Base-by-base conservation (phyloP, 2,329 filamentous ascomycete species). In the Apiospora saccharicola region DNA sequence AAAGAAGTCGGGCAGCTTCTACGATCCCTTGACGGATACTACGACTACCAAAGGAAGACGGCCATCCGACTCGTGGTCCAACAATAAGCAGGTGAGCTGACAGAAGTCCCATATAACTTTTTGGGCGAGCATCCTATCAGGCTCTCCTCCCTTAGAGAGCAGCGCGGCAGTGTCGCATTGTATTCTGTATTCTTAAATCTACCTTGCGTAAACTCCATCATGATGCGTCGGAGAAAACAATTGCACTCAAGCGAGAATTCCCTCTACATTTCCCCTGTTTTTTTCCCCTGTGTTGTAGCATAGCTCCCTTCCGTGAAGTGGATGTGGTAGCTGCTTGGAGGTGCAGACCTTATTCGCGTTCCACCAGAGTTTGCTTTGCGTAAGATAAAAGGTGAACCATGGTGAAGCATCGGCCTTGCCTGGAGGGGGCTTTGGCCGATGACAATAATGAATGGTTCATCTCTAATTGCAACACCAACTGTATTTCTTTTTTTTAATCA, bases 11-110 rank as follows among this genome's bases (percentile, higher is more conserved):
- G 82, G 83, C 72, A 84, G 81, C 76, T 85, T 85, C 73, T 85
- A 85, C 79, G 83, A 85, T 75, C 84, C 83, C 53, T 81, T 84
- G 67, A 83, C 83, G 30, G 83, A 85, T 74, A 83, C 83, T 12
- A 83, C 83, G 73, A 83, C 83, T 12, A 83, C 83, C 37, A 80
- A 81, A 73, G 81, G 84, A 74, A 80, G 82, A 73, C 79, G 79
- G 71, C 78, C 81, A 37, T 78, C 81, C 34, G 83, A 84, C 70
- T 77, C 74, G 73, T 79, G 79, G 78, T 78, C 79, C 12, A 64
- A 64, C 57, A 70, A 37, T 49, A 80, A 79, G 74, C 78, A 77
- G 77, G 80, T 81, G 77, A 78, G 79, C 75, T 72, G 24, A 53
- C 51, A 46, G n/a, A 41, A n/a, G 22, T 70, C 44, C 69, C 69